These are phyloP conservation scores for Porphyra umbilicalis DNA, from an alignment of 31 red algal species.

Conservation along the genomic window DNA sequence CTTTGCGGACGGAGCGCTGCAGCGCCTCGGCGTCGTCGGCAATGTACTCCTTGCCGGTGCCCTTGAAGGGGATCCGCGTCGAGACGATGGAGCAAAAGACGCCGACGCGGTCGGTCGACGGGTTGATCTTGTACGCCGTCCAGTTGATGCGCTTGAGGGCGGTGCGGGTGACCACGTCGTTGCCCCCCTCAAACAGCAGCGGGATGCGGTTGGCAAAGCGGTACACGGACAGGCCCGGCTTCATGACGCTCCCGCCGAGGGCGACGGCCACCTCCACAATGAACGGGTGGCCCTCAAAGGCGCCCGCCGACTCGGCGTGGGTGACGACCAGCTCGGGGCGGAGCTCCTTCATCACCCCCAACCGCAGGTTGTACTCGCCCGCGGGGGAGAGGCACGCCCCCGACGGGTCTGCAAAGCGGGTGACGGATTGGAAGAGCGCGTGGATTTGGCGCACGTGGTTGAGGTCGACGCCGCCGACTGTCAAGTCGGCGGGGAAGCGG, in stretches of 20 bases:
- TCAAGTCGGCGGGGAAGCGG: slow-evolving; percentile 38
- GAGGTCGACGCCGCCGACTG: slow-evolving; percentile 37
- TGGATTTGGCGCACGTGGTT: slow-evolving; percentile 72
- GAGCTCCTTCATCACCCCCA: slow-evolving; percentile 86
- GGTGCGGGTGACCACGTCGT: slow-evolving; percentile 87
- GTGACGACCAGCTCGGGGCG: slow-evolving; percentile 76
- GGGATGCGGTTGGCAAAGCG: slow-evolving; percentile 95
- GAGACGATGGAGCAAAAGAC: slow-evolving; percentile 91
- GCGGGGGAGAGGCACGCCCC: slow-evolving; percentile 83
- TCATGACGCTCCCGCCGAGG: slow-evolving; percentile 67
- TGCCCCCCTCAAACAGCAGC: slow-evolving; percentile 84
- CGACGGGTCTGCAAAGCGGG: slow-evolving; percentile 62
- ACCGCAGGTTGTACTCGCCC: slow-evolving; percentile 89
- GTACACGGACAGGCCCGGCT: slow-evolving; percentile 69
- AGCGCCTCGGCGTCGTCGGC: slow-evolving; percentile 82
- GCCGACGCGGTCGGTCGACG: slow-evolving; percentile 70
- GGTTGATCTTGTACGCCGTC: slow-evolving; percentile 80
- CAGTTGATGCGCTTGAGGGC: slow-evolving; percentile 63
- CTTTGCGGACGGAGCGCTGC: slow-evolving; percentile 63
- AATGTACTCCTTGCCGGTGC: slow-evolving; percentile 95
- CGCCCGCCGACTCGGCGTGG: slow-evolving; percentile 74
- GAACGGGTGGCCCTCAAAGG: slow-evolving; percentile 90
- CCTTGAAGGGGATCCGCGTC: slow-evolving; percentile 91
- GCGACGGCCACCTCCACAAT: slow-evolving; percentile 88
- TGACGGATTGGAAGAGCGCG: slow-evolving; percentile 42